phyloP scores from a whole-genome alignment of 495 filamentous ascomycete genomes.

The Neurospora africana region DNA sequence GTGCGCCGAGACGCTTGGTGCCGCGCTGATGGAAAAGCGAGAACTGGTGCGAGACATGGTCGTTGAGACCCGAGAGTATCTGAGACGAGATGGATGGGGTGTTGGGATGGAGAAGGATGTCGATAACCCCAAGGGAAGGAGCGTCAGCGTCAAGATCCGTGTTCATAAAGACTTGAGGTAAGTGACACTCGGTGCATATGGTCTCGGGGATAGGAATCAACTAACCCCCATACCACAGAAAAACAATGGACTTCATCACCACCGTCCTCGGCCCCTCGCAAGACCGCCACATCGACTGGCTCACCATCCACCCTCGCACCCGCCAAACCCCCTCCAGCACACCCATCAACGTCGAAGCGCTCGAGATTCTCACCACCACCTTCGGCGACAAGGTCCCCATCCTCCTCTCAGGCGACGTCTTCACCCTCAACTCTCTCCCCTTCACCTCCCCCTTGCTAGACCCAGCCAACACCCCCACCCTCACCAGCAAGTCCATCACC shows the following conservation, averaged over 20 bases:
- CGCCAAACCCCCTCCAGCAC: conserved; percentile 42
- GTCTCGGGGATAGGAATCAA: not conserved
- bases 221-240: conserved; percentile 7
- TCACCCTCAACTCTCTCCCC: conserved; percentile 35
- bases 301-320: conserved; percentile 55
- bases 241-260: conserved; percentile 39
- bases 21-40: conserved; percentile 50
- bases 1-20: conserved; percentile 49
- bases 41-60: conserved; percentile 52
- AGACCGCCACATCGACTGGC: conserved; percentile 42
- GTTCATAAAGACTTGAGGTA: conserved; percentile 49
- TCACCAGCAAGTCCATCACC: conserved; percentile 21
- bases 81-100: conserved; percentile 34
- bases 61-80: conserved; percentile 33
- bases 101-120: conserved; percentile 26
- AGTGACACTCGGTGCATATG: not conserved
- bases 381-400: conserved; percentile 40
- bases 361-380: conserved; percentile 40
- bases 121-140: conserved; percentile 22
- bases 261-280: conserved; percentile 37
- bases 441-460: conserved; percentile 29
- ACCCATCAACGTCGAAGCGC: conserved; percentile 48
- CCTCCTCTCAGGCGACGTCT: conserved; percentile 54
- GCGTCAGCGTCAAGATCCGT: conserved; percentile 57
- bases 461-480: conserved; percentile 9